These are phyloP conservation scores for Trichophyton verrucosum DNA, from an alignment of 2,329 filamentous ascomycete genomes.

Conservation along the genomic window DNA sequence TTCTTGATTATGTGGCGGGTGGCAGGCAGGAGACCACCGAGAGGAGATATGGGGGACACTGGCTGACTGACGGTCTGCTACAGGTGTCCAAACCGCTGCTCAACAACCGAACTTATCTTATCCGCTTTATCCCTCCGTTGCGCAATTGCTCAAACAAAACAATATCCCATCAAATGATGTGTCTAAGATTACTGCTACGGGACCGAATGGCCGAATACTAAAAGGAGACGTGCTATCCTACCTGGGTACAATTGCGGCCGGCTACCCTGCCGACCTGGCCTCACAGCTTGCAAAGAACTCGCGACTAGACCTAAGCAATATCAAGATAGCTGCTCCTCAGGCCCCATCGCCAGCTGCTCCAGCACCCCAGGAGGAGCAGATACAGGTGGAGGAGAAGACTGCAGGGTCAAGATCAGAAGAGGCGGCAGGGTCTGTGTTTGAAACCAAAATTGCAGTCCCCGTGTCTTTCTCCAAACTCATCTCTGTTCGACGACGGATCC, in stretches of 20 bases:
- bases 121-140: constrained; percentile 60
- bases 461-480: constrained; percentile 69
- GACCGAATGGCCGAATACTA: constrained; percentile 74
- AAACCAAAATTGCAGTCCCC: constrained; percentile 51
- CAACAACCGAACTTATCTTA: constrained; percentile 31
- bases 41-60: neutral
- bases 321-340: constrained; percentile 57
- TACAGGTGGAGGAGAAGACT: constrained; percentile 15
- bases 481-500: constrained; percentile 67
- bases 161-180: constrained; percentile 63
- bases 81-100: constrained; percentile 1
- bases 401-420: constrained; percentile 19
- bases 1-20: too few relatives aligned
- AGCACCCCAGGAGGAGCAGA: constrained; percentile 18
- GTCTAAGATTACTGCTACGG: constrained; percentile 71
- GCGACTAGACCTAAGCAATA: constrained; percentile 88
- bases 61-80: neutral
- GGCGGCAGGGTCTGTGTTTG: constrained; percentile 17
- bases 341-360: constrained; percentile 20
- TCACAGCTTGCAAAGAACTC: constrained; percentile 59
- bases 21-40: neutral
- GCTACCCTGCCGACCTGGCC: constrained; percentile 59
- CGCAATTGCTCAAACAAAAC: constrained; percentile 66
- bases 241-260: constrained; percentile 61
- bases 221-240: constrained; percentile 94